Evolutionary conservation across 371 early-diverging fungal genomes (phyloP).

Genomic region (Mortierella sp.): DNA sequence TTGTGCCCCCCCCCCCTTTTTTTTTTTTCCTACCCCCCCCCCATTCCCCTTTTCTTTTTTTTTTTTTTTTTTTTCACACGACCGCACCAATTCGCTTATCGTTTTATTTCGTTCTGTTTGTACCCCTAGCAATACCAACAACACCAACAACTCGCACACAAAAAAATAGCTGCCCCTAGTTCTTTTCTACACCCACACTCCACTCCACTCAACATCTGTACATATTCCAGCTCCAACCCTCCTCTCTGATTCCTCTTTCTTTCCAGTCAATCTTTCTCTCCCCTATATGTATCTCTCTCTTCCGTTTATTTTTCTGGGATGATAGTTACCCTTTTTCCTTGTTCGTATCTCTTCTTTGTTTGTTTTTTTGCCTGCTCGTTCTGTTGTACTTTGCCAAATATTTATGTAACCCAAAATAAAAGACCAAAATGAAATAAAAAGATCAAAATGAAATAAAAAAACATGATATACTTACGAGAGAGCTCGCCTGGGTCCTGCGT

Average conservation of each 20-base stretch:
- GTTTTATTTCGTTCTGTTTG: background rate
- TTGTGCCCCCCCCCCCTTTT: background rate
- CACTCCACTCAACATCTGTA: conserved; percentile 9
- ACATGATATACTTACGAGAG: too few species aligned
- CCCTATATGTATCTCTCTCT: background rate
- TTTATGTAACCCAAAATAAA: too few species aligned
- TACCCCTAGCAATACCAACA: background rate
- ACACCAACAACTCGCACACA: background rate
- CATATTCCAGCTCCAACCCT: background rate
- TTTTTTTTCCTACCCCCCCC: too few species aligned
- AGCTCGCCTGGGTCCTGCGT: too few species aligned
- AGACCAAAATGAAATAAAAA: too few species aligned
- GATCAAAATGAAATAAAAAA: too few species aligned
- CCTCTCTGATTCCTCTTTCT: background rate
- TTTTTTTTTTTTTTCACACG: conserved; percentile 8
- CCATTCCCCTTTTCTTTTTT: too few species aligned
- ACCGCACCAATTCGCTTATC: background rate
- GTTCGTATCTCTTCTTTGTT: background rate
- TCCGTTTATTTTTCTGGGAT: background rate
- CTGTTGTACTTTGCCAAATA: background rate
- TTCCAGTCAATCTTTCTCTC: background rate
- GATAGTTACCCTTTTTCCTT: too few species aligned
- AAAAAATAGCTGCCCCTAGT: background rate
- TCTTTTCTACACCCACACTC: background rate
- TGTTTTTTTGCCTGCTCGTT: background rate